These are phyloP conservation scores for Cyamopsis tetragonoloba DNA, from an alignment of 306 rosid genomes.

Conservation along the genomic window DNA sequence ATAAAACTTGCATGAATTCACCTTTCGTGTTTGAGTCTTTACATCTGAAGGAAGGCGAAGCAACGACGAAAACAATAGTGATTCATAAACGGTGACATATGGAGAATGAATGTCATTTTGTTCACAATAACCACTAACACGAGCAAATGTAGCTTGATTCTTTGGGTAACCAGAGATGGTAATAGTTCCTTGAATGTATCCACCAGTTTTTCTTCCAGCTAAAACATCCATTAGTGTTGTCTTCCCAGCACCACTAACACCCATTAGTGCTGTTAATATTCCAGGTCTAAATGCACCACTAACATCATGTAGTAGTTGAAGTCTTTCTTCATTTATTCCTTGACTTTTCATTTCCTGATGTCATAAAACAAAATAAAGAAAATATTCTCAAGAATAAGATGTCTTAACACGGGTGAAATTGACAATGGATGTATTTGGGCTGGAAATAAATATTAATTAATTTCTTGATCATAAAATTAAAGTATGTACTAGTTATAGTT, in stretches of 20 bases:
- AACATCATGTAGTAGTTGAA: constrained; percentile 59
- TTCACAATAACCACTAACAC: constrained; percentile 56
- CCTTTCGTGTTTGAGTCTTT: constrained; percentile 22
- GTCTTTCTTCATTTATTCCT: constrained; percentile 50
- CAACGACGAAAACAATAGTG: constrained; percentile 54
- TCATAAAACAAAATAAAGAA: neutral
- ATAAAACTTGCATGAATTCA: neutral
- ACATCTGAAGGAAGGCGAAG: constrained; percentile 50
- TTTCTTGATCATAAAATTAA: neutral
- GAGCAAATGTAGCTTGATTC: constrained; percentile 54
- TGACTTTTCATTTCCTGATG: constrained; percentile 70
- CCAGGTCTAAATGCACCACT: constrained; percentile 65
- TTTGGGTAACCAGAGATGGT: constrained; percentile 53
- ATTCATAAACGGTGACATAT: constrained; percentile 47
- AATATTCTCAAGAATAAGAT: neutral
- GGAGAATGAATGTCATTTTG: constrained; percentile 59
- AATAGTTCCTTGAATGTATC: constrained; percentile 52
- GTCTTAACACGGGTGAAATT: neutral
- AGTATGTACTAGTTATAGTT: neutral
- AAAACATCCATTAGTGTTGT: constrained; percentile 65
- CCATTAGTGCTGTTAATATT: constrained; percentile 54
- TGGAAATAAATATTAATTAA: neutral
- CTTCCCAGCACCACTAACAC: constrained; percentile 67
- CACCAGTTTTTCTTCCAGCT: constrained; percentile 62
- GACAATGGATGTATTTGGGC: no score